Evolutionary conservation across 2,329 filamentous ascomycete genomes (phyloP).

Genomic region (Alternaria gansuensis): DNA sequence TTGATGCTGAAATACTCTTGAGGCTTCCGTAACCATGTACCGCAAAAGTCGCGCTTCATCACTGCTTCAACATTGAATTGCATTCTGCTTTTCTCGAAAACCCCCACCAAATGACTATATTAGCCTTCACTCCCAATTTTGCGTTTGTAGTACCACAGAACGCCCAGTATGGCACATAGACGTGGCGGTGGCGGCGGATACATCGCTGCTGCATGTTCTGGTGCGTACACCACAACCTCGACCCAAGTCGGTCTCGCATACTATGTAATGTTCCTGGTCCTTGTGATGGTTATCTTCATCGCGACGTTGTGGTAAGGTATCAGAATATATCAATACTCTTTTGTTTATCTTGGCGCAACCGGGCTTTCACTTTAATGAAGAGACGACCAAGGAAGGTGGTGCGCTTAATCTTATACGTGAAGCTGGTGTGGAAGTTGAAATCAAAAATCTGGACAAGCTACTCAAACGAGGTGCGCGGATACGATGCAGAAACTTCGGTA

Average conservation of each 20-base stretch:
- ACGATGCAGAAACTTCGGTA: no score
- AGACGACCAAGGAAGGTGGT: no score
- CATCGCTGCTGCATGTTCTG: constrained; percentile 22
- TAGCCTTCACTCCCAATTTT: neutral
- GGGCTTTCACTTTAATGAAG: no score
- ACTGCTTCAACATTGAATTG: neutral
- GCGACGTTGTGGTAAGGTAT: constrained; percentile 12
- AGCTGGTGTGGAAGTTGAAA: no score
- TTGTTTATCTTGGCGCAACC: no score
- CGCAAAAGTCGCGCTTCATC: neutral
- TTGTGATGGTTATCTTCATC: constrained; percentile 32
- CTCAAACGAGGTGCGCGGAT: no score
- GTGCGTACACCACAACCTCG: constrained; percentile 21
- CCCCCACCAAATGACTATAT: neutral
- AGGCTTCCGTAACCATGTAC: neutral
- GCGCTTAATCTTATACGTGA: no score
- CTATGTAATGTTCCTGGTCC: constrained; percentile 28
- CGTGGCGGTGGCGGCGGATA: constrained; percentile 22
- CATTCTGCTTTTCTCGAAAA: neutral
- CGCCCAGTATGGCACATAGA: constrained; percentile 36
- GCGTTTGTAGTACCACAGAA: neutral
- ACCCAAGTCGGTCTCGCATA: constrained; percentile 29
- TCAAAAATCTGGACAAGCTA: no score
- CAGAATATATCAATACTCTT: no score
- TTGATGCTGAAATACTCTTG: neutral